Base-by-base conservation (phyloP, 2,329 filamentous ascomycete genomes). In the Fusarium dimerum region DNA sequence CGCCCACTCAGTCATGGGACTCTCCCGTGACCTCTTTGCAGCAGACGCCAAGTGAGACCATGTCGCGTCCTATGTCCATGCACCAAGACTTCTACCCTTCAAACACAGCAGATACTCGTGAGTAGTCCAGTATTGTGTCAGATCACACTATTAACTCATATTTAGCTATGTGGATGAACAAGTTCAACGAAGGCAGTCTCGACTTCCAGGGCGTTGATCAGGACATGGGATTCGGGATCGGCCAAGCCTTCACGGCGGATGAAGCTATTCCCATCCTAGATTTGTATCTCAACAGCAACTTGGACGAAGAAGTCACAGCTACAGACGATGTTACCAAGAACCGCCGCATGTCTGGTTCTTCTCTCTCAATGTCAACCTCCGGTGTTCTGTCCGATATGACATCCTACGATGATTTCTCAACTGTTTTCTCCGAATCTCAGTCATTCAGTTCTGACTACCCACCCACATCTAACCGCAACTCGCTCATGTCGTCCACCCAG, bases 391-490 rank as follows among this genome's bases (percentile, higher is more conserved):
- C 85, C 6, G 87, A 90, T 62, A 83, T 89, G 68, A 79, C 85
- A 45, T 84, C 85, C 5, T 89, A 87, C 66, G 87, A 91, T 51
- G 87, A 91, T 58, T 83, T 88, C 65, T 85, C 87, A 15, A 76
- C 86, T 20, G 78, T 82, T 18, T 70, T 86, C 51, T 87, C 86
- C 8, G 86, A 90, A 58, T 83, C 84, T 38, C 81, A 84, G 32
- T 87, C 86, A 12, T 87, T 87, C 69, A 77, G 73, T 59, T 85
- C 84, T 8, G 84, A 87, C 62, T 89, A 87, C 65, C 86, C 87
- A 42, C 80, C 83, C 12, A 80, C 80, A 55, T 87, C 84, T 30
- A 87, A 87, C 70, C 76, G 83, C 51, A 89, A 84, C 68, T 88
- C 85, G n/a, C 71, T 88, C 57, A 87, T 88, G 74, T 85, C 85